These are phyloP conservation scores for Boletus barrowsii DNA, from an alignment of 768 basidiomycete genomes.

Conservation along the genomic window DNA sequence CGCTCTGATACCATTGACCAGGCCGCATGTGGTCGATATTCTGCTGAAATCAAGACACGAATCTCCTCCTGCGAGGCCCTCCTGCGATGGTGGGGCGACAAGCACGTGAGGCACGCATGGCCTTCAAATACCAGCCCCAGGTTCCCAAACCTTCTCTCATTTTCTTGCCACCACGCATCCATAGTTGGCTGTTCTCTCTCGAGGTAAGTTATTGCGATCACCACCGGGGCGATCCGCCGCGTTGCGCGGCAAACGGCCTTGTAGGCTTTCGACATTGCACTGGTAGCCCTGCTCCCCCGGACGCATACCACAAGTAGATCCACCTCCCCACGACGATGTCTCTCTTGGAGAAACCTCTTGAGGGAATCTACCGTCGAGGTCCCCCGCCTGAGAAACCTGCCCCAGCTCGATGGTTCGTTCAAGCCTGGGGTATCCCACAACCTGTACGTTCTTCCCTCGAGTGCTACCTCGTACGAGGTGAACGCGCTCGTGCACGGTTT, in stretches of 20 bases:
- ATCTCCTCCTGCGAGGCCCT: constrained; percentile 18
- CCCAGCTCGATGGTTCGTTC: constrained; percentile 7
- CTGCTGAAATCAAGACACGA: constrained; percentile 7
- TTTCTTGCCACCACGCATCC: constrained; percentile 34
- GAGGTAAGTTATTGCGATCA: constrained; percentile 38
- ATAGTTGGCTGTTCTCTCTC: constrained; percentile 30
- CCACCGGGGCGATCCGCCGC: constrained; percentile 34
- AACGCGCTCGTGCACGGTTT: constrained; percentile 32
- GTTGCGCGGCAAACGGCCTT: constrained; percentile 30
- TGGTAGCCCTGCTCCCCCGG: constrained; percentile 16
- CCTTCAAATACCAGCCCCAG: constrained; percentile 27
- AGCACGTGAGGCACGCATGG: constrained; percentile 28
- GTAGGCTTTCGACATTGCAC: constrained; percentile 15
- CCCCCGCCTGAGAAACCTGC: constrained; percentile 8
- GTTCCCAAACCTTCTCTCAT: constrained; percentile 15
- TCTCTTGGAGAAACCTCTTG: constrained; percentile 33
- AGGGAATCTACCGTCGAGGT: not conserved
- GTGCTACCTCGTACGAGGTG: constrained; percentile 19
- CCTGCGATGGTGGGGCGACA: constrained; percentile 14
- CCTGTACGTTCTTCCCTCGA: constrained; percentile 15
- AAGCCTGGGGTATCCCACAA: constrained; percentile 36
- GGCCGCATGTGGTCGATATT: not conserved
- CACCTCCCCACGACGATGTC: constrained; percentile 19
- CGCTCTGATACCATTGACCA: not conserved
- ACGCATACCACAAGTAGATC: constrained; percentile 25